These are phyloP conservation scores for Pichia phayaonensis DNA, from an alignment of 805 yeast species.

Conservation along the genomic window DNA sequence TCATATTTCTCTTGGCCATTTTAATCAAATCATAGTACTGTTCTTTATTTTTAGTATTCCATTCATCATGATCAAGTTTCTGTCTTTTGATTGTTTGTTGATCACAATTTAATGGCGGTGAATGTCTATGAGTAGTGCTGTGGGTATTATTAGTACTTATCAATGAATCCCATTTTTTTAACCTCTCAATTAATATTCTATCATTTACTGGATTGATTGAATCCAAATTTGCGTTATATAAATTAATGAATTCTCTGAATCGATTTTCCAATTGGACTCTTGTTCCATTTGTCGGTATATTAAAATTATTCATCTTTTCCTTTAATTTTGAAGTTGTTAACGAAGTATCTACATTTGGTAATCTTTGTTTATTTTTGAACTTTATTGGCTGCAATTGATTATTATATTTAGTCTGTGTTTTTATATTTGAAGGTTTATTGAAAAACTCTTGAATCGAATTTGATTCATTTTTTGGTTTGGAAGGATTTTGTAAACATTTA, in stretches of 20 bases:
- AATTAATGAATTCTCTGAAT: constrained; percentile 65
- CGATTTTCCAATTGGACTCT: constrained; percentile 58
- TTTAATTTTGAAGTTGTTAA: constrained; percentile 53
- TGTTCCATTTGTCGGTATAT: constrained; percentile 56
- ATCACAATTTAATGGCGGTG: constrained; percentile 8
- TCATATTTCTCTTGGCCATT: constrained; percentile 16
- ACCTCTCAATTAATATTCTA: constrained; percentile 43
- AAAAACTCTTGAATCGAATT: background rate
- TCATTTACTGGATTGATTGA: constrained; percentile 56
- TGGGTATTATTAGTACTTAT: constrained; percentile 4
- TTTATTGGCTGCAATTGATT: constrained; percentile 22
- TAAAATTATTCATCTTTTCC: constrained; percentile 45
- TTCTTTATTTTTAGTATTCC: constrained; percentile 19
- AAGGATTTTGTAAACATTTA: constrained; percentile 36
- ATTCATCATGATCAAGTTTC: constrained; percentile 16
- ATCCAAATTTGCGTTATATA: constrained; percentile 80
- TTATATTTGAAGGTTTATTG: background rate
- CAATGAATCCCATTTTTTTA: constrained; percentile 59
- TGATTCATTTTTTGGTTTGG: background rate
- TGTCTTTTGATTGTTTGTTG: constrained; percentile 29
- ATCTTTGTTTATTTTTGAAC: constrained; percentile 23
- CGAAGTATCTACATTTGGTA: constrained; percentile 60
- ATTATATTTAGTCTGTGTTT: background rate
- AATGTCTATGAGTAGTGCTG: background rate
- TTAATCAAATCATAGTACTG: constrained; percentile 21